Evolutionary conservation across 1,139 yeast genomes (phyloP), one percentile per base, ranked within the genome.

Genomic region (Kluyveromyces sp.): DNA sequence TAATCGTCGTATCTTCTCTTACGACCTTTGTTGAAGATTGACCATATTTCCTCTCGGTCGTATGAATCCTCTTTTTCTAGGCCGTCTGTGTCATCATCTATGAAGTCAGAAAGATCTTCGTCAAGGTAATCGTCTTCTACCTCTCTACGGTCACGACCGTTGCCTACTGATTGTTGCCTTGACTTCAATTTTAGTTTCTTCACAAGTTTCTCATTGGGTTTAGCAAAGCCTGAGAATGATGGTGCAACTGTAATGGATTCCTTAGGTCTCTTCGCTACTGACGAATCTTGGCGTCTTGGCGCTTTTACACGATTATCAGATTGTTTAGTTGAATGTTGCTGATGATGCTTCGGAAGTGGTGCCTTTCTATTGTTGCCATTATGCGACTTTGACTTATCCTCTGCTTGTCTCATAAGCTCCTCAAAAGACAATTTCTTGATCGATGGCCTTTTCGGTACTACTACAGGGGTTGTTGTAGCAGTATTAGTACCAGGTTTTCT

Each of bases 21-120:
- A 51, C 73, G 73, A 2, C 88, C 86, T 44, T 78, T 72, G 58
- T 80, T 82, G 63, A 88, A 84, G 64, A 89, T 75, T 30, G 80
- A 78, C 95, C 96, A 87, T 40, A 89, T 88, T 61, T 88, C 96
- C 49, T 83, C 89, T 42, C 92, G 67, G 54, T 85, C 83, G 54
- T 82, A 85, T 11, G 35, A 11, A 9, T 31, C 13, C 3, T n/a
- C 19, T 1, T 49, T 55, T n/a, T 44, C 56, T 8, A 33, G 15
- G 13, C 31, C 33, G n/a, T 35, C 40, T 2, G 48, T 49, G n/a
- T 61, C 67, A 22, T 68, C 78, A 25, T 74, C 81, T 40, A 80
- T 73, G 52, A 77, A 75, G 49, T 71, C 79, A 49, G 72, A 66
- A 46, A 69, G 58, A 38, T 64, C 68, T 17, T 61, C 62, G 3